Conservation (phyloP, 164 flowering plant genomes). For the Buxus sempervirens region DNA sequence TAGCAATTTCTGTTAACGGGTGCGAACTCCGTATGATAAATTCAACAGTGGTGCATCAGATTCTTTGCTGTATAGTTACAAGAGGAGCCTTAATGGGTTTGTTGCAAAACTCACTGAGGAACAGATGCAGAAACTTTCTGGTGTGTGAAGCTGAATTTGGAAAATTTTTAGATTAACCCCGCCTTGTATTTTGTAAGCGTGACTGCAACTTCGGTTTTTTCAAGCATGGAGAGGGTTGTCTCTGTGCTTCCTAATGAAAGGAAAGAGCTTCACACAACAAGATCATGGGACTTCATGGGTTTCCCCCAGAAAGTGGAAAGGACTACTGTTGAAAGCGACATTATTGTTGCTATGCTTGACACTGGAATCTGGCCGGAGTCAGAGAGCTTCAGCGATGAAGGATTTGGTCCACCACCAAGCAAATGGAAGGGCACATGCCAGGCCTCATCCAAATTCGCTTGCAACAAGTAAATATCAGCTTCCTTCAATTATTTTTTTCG, state of each 20-base stretch:
- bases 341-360: constrained; percentile 50
- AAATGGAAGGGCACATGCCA: constrained; percentile 69
- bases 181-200: not conserved
- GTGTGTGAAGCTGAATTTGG: constrained; percentile 8
- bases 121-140: constrained; percentile 22
- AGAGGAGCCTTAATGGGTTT: constrained; percentile 55
- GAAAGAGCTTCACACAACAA: constrained; percentile 46
- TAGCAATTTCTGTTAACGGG: not conserved
- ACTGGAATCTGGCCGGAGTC: constrained; percentile 68
- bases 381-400: constrained; percentile 42
- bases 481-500: not conserved
- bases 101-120: constrained; percentile 36
- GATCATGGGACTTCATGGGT: constrained; percentile 65
- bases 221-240: constrained; percentile 47
- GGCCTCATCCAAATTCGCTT: constrained; percentile 38
- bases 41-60: constrained; percentile 21
- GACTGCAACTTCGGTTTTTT: not conserved
- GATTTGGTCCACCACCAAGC: constrained; percentile 57
- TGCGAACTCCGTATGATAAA: constrained; percentile 1
- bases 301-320: constrained; percentile 27
- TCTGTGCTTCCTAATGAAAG: constrained; percentile 38
- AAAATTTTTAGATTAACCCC: not conserved
- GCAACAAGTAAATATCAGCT: constrained; percentile 52
- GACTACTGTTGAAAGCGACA: constrained; percentile 32
- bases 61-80: constrained; percentile 35